phyloP scores from a whole-genome alignment of 2,329 filamentous ascomycete genomes.

The Fusarium sp. region DNA sequence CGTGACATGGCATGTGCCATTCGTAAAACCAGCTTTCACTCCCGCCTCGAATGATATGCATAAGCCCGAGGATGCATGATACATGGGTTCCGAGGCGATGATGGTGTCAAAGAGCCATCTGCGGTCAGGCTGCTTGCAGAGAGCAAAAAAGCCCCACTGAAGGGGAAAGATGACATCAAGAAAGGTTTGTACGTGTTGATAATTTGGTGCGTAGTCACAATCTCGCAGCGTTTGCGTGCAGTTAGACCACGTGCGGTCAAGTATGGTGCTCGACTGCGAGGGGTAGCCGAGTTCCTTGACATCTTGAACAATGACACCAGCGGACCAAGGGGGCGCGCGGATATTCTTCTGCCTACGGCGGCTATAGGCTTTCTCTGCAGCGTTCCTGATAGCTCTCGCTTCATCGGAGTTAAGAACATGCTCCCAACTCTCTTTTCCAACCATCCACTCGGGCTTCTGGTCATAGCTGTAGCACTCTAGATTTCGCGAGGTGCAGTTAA shows the following conservation, averaged over 20 bases:
- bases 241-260: constrained; percentile 18
- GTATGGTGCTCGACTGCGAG: background rate
- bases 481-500: background rate
- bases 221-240: constrained; percentile 11
- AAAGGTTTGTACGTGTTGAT: constrained; percentile 12
- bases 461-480: constrained; percentile 7
- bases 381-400: constrained; percentile 1
- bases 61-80: constrained; percentile 5
- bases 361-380: constrained; percentile 5
- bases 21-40: constrained; percentile 1
- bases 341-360: constrained; percentile 12
- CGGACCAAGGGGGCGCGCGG: background rate
- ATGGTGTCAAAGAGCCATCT: constrained; percentile 20
- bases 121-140: constrained; percentile 1
- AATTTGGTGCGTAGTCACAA: constrained; percentile 5
- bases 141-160: constrained; percentile 15
- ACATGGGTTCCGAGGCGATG: constrained; percentile 15
- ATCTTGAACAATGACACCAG: constrained; percentile 9
- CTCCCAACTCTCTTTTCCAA: constrained; percentile 14
- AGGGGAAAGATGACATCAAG: constrained; percentile 18
- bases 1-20: constrained; percentile 11
- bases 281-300: background rate
- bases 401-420: constrained; percentile 10
- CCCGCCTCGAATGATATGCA: constrained; percentile 13
- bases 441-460: constrained; percentile 11